Base-by-base conservation (phyloP, 495 filamentous ascomycete genomes). In the Penicillium cataractarum region DNA sequence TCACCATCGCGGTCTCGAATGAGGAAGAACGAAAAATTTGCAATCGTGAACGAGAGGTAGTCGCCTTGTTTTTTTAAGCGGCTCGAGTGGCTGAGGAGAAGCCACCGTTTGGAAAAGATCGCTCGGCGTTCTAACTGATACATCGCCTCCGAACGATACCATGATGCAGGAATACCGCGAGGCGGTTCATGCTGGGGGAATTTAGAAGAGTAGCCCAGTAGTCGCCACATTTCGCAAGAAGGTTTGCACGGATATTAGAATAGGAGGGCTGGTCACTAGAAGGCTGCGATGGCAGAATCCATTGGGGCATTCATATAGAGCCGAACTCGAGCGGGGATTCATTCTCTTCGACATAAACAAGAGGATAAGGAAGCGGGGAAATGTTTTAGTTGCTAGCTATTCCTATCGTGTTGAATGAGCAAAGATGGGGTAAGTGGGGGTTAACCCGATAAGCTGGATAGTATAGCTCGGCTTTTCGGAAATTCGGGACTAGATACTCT, bases 201-300 rank as follows among this genome's bases (percentile, higher is more conserved):
- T 74, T 73, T 71, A 84, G 82, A 32, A 87, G 85, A 57, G 77
- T 76, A 26, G 69, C 63, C 59, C 74, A 74, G 66, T 85, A 83
- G 83, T 84, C 89, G 50, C 86, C 87, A 64, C 89, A 86, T 61
- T 27, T 9, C 65, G 50, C 54, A 19, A 7, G 2, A 21, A 29
- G 50, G 27, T 12, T 3, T 26, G 22, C 1, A 19, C 42, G 22
- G n/a, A 48, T 10, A 19, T 19, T 7, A 3, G n/a, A 48, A n/a
- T 48, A n/a, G 3, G 7, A 8, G 3, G 22, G n/a, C 3, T 10
- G 12, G 42, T 48, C 22, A 21, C 42, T n/a, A 21, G n/a, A 48
- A 9, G 10, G n/a, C n/a, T 19, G 22, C n/a, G 3, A 48, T 10
- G n/a, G 10, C 15, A 21, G n/a, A 48, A n/a, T n/a, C 22, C 7